A percentile compares a stretch with the other conserved stretches of the same genome.
Conservation (phyloP, 2,329 filamentous ascomycete genomes). For the Alternaria tenuissima region DNA sequence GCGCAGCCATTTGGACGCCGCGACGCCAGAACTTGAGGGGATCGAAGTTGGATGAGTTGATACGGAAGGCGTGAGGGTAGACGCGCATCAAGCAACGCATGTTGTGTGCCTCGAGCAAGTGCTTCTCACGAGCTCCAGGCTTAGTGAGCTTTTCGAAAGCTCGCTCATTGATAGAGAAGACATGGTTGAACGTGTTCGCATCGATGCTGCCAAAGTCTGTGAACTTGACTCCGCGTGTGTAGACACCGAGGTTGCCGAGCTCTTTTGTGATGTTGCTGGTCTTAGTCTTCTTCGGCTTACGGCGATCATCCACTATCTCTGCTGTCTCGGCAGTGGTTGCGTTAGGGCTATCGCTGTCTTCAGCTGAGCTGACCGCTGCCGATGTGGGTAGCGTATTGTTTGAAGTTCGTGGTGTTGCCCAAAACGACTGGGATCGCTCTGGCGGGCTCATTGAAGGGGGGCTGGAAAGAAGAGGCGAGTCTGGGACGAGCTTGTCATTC, state of each 20-base stretch:
- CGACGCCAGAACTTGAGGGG: slow-evolving; percentile 92
- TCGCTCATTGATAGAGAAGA: slow-evolving; percentile 92
- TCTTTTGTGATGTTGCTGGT: slow-evolving; percentile 85
- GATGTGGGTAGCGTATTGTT: slow-evolving; percentile 65
- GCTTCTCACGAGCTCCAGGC: slow-evolving; percentile 77
- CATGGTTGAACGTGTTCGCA: slow-evolving; percentile 89
- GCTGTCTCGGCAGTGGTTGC: slow-evolving; percentile 63
- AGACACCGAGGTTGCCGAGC: slow-evolving; percentile 85
- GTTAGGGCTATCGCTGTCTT: slow-evolving; percentile 76
- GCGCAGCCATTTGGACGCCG: slow-evolving; percentile 95
- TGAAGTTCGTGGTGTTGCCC: slow-evolving; percentile 62
- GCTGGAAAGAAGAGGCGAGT: slow-evolving; percentile 61
- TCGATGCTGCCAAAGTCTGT: slow-evolving; percentile 78
- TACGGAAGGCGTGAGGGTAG: slow-evolving; percentile 83
- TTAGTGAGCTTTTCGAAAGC: slow-evolving; percentile 84
- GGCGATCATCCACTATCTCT: slow-evolving; percentile 64
- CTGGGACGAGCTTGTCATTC: slow-evolving; percentile 64
- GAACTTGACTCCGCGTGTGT: slow-evolving; percentile 81
- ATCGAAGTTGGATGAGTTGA: slow-evolving; percentile 93
- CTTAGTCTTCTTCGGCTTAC: slow-evolving; percentile 67
- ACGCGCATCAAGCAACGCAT: slow-evolving; percentile 86
- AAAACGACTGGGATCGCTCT: slow-evolving; percentile 56
- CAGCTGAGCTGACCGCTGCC: slow-evolving; percentile 66
- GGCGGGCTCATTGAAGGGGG: slow-evolving; percentile 62
- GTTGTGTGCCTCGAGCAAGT: slow-evolving; percentile 86